Evolutionary conservation across 2,329 filamentous ascomycete species (phyloP), one percentile per base, ranked within the genome.

Genomic region (Claviceps paspali): DNA sequence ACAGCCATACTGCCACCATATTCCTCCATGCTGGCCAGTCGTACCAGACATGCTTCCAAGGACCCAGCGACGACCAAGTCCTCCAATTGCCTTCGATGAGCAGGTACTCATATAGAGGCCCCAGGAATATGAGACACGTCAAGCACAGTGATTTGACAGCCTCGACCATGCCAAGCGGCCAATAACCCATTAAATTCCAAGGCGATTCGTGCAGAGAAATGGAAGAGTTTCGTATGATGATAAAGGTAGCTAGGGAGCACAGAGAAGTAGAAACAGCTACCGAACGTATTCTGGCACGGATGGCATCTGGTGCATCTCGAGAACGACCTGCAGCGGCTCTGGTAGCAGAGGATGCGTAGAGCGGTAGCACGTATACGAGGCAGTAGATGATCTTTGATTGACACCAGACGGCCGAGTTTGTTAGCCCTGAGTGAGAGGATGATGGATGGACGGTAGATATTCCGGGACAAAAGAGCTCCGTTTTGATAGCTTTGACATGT

Each of bases 11-110:
- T 29, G 83, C 83, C 43, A 96, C 70, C 52, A 81, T 76, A 53
- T 95, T 96, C 47, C 91, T 76, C 73, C 83, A 94, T 26, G 75
- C 77, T 38, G 80, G 79, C 81, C 81, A 91, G 45, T 82, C 79
- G 43, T 67, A 64, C 49, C 83, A 70, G 11, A 77, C 59, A 38
- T 73, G 68, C n/a, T 63, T 60, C 11, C 82, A 47, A 29, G 73
- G 67, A 24, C 60, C 58, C 8, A 76, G 60, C 21, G 59, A 44
- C 35, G 77, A 49, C 76, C 79, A 85, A 36, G 71, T 61, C 42
- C 64, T 68, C 76, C 79, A 88, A 29, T 62, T 65, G 11, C 74
- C 73, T 45, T 93, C 79, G 17, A 85, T 73, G 41, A 93, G 54
- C 2, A 86, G 69, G 35, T 68, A 65, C 57, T 93, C 85, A 52